Conservation (phyloP, 192 early-diverging fungal genomes). For the Phlyctochytrium arcticum region DNA sequence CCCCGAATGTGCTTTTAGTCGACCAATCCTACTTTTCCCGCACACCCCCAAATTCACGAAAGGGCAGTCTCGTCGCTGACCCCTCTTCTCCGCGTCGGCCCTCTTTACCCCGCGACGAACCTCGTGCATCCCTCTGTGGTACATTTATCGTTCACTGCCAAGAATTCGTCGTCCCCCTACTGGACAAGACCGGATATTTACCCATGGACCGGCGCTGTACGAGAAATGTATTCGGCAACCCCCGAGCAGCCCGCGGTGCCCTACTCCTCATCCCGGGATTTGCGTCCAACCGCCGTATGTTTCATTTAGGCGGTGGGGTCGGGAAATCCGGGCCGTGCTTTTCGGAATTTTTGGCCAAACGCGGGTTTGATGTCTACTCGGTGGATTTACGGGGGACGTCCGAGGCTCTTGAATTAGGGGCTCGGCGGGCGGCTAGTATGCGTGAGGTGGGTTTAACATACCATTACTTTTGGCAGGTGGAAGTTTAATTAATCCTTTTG, state of each 20-base stretch:
- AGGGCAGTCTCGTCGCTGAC: no score
- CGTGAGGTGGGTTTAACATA: background rate
- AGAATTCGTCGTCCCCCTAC: slow-evolving; percentile 27
- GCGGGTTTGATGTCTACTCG: slow-evolving; percentile 39
- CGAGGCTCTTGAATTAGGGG: slow-evolving; percentile 27
- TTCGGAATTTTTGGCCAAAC: slow-evolving; percentile 38
- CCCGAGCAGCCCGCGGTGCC: slow-evolving; percentile 28
- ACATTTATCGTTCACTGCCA: slow-evolving; percentile 30
- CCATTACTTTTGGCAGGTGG: background rate
- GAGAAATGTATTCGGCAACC: slow-evolving; percentile 18
- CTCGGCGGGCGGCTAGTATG: slow-evolving; percentile 19
- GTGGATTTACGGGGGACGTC: slow-evolving; percentile 40
- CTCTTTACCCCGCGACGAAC: background rate
- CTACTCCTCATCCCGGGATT: slow-evolving; percentile 43
- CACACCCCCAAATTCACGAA: no score
- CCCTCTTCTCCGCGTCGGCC: background rate
- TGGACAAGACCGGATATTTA: slow-evolving; percentile 20
- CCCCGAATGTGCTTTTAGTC: no score
- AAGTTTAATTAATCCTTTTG: no score
- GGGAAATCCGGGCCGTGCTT: slow-evolving; percentile 37
- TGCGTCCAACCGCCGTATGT: slow-evolving; percentile 39
- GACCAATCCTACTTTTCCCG: no score
- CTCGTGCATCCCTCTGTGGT: background rate
- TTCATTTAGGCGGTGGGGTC: slow-evolving; percentile 39
- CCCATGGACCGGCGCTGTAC: slow-evolving; percentile 41